These are phyloP conservation scores for Breviolum minutum DNA, from an alignment of 73 alveolate species.

Conservation along the genomic window DNA sequence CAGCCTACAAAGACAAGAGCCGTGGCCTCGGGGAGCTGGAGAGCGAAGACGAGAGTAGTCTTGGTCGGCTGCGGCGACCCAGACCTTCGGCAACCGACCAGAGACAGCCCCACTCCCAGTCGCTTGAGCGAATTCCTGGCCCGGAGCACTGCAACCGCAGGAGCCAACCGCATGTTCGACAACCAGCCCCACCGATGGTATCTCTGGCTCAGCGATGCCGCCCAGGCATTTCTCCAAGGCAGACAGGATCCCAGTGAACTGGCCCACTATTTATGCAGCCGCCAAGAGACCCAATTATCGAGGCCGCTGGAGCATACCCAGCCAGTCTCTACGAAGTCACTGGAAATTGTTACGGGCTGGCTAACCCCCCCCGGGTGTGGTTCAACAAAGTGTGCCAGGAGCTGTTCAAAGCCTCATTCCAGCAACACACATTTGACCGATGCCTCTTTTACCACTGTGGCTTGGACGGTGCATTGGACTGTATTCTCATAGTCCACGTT, in stretches of 20 bases:
- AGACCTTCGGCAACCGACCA: neutral
- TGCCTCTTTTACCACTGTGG: neutral
- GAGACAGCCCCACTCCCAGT: neutral
- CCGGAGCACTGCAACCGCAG: neutral
- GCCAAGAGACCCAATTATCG: neutral
- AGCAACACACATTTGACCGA: neutral
- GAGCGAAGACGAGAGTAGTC: neutral
- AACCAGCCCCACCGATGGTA: neutral
- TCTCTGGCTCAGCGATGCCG: neutral
- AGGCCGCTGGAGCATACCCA: neutral
- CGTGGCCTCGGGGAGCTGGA: neutral
- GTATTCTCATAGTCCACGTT: neutral
- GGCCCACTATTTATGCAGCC: conserved; percentile 11
- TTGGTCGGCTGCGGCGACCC: neutral
- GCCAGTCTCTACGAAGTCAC: neutral
- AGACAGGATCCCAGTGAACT: neutral
- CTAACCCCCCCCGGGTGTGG: neutral
- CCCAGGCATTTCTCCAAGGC: neutral
- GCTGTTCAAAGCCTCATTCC: neutral
- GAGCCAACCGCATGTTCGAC: neutral
- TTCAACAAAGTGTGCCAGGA: neutral
- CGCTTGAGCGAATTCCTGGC: neutral
- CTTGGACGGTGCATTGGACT: neutral
- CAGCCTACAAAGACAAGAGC: neutral
- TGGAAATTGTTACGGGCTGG: neutral